Base-by-base conservation (phyloP, 768 basidiomycete species). In the Panus rudis region DNA sequence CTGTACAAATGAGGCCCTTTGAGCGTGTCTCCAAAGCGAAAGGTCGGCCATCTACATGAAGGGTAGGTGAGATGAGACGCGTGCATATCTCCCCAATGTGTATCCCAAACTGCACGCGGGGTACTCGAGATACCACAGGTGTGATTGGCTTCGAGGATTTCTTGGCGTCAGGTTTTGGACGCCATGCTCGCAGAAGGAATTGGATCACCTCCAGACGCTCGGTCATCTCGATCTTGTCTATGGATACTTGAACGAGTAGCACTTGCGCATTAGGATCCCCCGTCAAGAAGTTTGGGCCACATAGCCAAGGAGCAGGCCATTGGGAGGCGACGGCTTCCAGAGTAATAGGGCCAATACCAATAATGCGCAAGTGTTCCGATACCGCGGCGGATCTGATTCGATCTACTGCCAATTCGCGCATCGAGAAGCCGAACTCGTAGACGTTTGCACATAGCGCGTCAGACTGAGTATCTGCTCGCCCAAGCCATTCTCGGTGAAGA, bases 231-330 rank as follows among this genome's bases (percentile, higher is more conserved):
- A 84, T 45, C 14, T 63, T 63, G 11, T 68, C 68, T 6, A 57
- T 14, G 2, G 52, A 42, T 3, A 56, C 7, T 6, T 51, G 32
- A 17, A 79, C 52, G 21, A 72, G 72, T 16, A 84, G 37, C 11
- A 80, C 64, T 10, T 84, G 70, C 8, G 72, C 66, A 54, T 79
- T 80, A 7, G 78, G 72, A 52, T 82, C 81, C 19, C 74, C 76
- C 11, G 62, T 48, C 33, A 81, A 56, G 51, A 80, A 76, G 0
- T 71, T 63, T 17, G 72, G 64, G 2, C 69, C 59, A 24, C 61
- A 60, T 23, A 81, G 59, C 66, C 73, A 73, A n/a, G 72, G 73
- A 31, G 70, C 58, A 7, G 81, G 78, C 82, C 81, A 87, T 56
- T 79, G 77, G 3, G 71, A 71, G 17, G 69, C 59, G 19, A 83